Base-by-base conservation (phyloP, 352 stramenopile species). In the Elongisporangium undulatum region DNA sequence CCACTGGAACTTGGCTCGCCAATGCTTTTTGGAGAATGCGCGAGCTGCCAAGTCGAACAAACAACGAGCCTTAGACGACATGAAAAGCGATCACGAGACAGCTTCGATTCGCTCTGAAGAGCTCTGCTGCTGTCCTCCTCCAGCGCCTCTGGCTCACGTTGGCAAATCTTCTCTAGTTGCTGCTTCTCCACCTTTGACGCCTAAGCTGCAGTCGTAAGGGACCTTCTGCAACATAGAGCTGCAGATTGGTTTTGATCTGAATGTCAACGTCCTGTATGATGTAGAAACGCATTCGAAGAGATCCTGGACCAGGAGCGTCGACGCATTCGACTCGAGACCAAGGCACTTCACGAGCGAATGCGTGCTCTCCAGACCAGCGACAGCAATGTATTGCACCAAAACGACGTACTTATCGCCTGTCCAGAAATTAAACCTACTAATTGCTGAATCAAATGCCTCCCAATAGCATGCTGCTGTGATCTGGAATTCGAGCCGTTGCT, bases 331-430 rank as follows among this genome's bases (percentile, higher is more conserved):
- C 17, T 70, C 9, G 78, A 88, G 51, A 81, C 68, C n/a, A 86
- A 80, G 29, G 66, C 68, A 26, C 59, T 89, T 6, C 72, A 85
- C 23, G 72, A 85, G 16, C 66, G 71, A n/a, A 89, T 89, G 76
- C 68, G 72, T n/a, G 64, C 57, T 2, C 53, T 80, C 22, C 66
- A 74, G 51, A 20, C 55, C 41, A 38, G 39, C 52, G 62, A 58
- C 53, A 57, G 21, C 29, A 49, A 4, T 10, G 15, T 22, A 6
- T 49, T 23, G 6, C 10, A 20, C 29, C 17, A 57, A 57, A 57
- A 21, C 16, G 53, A 19, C 4, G 8, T 9, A 41, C 29, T 41
- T 15, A 41, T 41, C 8, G 29, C 13, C 4, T 13, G 29, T 2
- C 29, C 8, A 41, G 5, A 41, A 41, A 9, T 41, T 9, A 41